phyloP scores from a whole-genome alignment of 2,329 filamentous ascomycete species.

The Penicillium sp. region DNA sequence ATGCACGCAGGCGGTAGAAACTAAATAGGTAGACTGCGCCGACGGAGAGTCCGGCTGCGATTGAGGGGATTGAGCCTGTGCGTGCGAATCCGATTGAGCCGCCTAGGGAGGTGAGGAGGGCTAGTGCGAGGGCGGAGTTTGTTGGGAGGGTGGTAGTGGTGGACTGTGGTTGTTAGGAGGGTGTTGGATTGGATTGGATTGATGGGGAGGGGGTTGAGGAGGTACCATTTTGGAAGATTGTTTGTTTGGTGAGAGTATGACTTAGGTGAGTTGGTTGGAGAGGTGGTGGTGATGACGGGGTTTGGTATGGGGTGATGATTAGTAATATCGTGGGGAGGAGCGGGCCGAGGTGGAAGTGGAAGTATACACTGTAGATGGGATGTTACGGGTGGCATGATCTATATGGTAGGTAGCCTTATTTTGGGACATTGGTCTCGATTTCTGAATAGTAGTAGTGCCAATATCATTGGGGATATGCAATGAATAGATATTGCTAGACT shows the following conservation, averaged over 20 bases:
- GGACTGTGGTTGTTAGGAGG: constrained; percentile 11
- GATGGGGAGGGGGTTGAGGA: background rate
- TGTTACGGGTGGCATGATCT: too few relatives aligned
- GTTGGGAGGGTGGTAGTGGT: constrained; percentile 29
- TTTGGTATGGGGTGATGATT: background rate
- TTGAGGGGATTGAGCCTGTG: constrained; percentile 83
- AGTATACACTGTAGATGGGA: background rate
- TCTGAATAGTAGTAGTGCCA: too few relatives aligned
- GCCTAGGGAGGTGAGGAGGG: constrained; percentile 80
- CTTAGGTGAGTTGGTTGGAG: background rate
- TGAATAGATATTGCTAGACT: too few relatives aligned
- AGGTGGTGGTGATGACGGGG: background rate
- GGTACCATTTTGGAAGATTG: constrained; percentile 28
- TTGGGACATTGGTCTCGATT: too few relatives aligned
- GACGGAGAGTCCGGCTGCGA: constrained; percentile 82
- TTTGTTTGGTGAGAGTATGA: background rate
- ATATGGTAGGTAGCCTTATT: too few relatives aligned
- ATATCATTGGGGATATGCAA: too few relatives aligned
- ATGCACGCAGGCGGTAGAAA: constrained; percentile 76
- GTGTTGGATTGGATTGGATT: constrained; percentile 2
- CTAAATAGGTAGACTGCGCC: constrained; percentile 78
- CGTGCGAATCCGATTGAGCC: constrained; percentile 85
- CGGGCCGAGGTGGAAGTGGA: background rate
- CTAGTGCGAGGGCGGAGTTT: constrained; percentile 76
- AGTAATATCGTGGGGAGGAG: background rate